Evolutionary conservation across 352 stramenopile genomes (phyloP).

Genomic region (Pythium volutum): DNA sequence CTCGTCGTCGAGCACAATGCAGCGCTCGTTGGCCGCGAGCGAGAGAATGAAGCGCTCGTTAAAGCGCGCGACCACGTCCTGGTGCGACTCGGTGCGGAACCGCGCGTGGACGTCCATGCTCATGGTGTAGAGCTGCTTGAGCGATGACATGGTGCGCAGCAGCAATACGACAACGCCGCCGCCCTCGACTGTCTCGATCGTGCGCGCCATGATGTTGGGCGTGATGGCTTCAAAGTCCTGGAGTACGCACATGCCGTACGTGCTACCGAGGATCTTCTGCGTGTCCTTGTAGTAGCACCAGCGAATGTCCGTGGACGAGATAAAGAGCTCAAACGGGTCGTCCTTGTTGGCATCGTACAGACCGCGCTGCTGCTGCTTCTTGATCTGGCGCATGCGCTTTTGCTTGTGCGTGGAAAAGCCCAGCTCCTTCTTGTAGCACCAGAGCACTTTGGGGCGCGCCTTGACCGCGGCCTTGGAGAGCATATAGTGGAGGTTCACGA

Average conservation of each 20-base stretch:
- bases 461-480: slow-evolving; percentile 94
- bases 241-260: slow-evolving; percentile 98
- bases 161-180: slow-evolving; percentile 97
- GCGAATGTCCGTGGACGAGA: slow-evolving; percentile 97
- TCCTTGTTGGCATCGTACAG: slow-evolving; percentile 92
- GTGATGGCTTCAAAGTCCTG: slow-evolving; percentile 99
- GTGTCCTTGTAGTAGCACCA: slow-evolving; percentile 99
- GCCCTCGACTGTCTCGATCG: slow-evolving; percentile 98
- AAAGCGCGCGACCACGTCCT: slow-evolving; percentile 97
- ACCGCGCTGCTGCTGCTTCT: slow-evolving; percentile 92
- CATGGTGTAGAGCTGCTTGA: slow-evolving; percentile 99
- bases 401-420: slow-evolving; percentile 98
- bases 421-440: slow-evolving; percentile 99
- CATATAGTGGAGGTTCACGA: slow-evolving; percentile 99
- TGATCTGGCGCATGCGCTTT: slow-evolving; percentile 94
- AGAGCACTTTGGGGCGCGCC: slow-evolving; percentile 95
- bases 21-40: slow-evolving; percentile 92
- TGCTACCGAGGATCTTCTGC: slow-evolving; percentile 98
- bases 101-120: slow-evolving; percentile 94
- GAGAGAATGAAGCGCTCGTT: slow-evolving; percentile 99
- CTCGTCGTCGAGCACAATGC: slow-evolving; percentile 98
- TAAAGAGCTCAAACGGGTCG: slow-evolving; percentile 99
- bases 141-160: slow-evolving; percentile 96
- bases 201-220: slow-evolving; percentile 98
- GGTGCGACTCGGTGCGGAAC: slow-evolving; percentile 91